Conservation (phyloP, 2,329 filamentous ascomycete genomes). For the Knufia petricola region DNA sequence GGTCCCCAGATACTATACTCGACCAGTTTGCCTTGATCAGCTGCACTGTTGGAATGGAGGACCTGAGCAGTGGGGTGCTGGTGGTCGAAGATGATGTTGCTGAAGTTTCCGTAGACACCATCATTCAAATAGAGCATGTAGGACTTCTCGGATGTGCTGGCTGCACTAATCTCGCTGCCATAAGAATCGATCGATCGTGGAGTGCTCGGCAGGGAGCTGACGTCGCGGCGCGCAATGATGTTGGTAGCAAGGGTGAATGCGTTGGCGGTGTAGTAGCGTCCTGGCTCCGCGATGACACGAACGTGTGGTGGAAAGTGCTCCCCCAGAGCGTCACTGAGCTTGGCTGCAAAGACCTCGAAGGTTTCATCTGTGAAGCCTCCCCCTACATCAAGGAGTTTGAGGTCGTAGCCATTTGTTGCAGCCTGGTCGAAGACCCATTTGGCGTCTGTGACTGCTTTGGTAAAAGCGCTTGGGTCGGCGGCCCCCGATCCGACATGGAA, state of each 20-base stretch:
- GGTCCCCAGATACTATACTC: slow-evolving; percentile 98
- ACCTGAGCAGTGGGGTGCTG: slow-evolving; percentile 82
- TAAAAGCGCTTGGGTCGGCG: slow-evolving; percentile 82
- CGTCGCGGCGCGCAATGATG: slow-evolving; percentile 86
- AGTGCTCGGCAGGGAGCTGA: slow-evolving; percentile 54
- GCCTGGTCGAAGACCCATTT: slow-evolving; percentile 83
- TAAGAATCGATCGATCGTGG: slow-evolving; percentile 20
- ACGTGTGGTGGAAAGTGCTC: slow-evolving; percentile 76
- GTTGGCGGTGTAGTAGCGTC: slow-evolving; percentile 86
- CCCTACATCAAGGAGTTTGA: slow-evolving; percentile 86
- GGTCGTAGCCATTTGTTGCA: slow-evolving; percentile 60
- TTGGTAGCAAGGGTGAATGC: slow-evolving; percentile 94
- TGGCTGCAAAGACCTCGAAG: slow-evolving; percentile 81
- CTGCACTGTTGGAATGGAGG: slow-evolving; percentile 49
- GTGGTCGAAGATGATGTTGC: slow-evolving; percentile 98
- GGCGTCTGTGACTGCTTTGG: slow-evolving; percentile 83
- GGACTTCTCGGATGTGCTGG: slow-evolving; percentile 46
- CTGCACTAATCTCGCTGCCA: slow-evolving; percentile 26
- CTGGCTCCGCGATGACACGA: slow-evolving; percentile 88
- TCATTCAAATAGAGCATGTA: slow-evolving; percentile 99
- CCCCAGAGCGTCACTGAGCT: slow-evolving; percentile 70
- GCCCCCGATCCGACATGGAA: slow-evolving; percentile 97
- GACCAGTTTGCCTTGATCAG: slow-evolving; percentile 49
- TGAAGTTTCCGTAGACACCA: slow-evolving; percentile 96
- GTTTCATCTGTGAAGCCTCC: slow-evolving; percentile 86